Evolutionary conservation across 2,329 filamentous ascomycete species (phyloP).

Genomic region (Fusarium sp.): DNA sequence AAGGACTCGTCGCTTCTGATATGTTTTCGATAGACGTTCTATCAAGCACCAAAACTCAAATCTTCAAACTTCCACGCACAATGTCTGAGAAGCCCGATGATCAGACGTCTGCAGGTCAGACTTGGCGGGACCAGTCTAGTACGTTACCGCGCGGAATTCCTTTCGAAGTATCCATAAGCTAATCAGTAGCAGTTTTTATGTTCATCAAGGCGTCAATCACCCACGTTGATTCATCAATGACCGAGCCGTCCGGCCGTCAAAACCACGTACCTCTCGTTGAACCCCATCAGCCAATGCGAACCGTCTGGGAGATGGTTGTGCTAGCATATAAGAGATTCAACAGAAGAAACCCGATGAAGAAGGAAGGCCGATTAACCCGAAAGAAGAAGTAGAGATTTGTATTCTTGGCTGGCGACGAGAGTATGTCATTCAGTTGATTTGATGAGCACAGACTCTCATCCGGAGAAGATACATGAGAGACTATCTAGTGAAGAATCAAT

Average conservation of each 20-base stretch:
- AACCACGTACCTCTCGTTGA: neutral
- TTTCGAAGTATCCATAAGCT: neutral
- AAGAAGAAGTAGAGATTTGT: neutral
- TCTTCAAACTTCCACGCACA: neutral
- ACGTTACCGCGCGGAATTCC: neutral
- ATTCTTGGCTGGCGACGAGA: too few species aligned
- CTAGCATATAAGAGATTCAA: neutral
- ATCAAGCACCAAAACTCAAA: neutral
- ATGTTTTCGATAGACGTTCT: neutral
- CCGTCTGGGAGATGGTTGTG: neutral
- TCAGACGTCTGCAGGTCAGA: neutral
- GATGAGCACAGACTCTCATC: too few species aligned
- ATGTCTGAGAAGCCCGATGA: neutral
- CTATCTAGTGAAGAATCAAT: too few species aligned
- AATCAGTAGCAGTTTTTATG: neutral
- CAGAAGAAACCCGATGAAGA: conserved; percentile 4
- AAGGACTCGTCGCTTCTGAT: too few species aligned
- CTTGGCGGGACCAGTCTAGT: neutral
- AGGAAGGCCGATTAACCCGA: neutral
- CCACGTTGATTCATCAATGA: neutral
- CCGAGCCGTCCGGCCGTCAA: neutral
- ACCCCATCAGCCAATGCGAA: neutral
- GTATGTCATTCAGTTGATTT: too few species aligned
- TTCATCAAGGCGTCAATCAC: neutral
- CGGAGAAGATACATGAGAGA: too few species aligned